Evolutionary conservation across 257 asterid species (phyloP).

Genomic region (Solanum chilense): DNA sequence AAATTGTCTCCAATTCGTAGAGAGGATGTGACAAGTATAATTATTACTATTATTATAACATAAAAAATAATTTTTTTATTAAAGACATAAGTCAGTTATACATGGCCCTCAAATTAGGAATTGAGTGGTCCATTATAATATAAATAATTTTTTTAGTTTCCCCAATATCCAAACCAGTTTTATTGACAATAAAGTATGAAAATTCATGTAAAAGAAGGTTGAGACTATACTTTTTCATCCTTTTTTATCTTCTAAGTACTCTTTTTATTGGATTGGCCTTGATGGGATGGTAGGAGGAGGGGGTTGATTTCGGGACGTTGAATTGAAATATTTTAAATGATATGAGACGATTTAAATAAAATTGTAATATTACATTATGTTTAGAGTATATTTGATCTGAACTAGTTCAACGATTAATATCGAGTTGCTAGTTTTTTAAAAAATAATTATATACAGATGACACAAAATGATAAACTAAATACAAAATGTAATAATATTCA

Average conservation of each 20-base stretch:
- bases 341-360: not conserved
- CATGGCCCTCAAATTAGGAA: not conserved
- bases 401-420: not conserved
- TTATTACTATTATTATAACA: not conserved
- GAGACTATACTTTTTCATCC: not conserved
- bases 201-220: not conserved
- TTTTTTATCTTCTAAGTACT: not conserved
- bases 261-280: not conserved
- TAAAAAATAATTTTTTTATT: not conserved
- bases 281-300: not conserved
- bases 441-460: too few species aligned
- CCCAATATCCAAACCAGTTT: not conserved
- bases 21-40: not conserved
- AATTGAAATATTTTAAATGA: not conserved
- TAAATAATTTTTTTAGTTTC: not conserved
- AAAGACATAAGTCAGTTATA: not conserved
- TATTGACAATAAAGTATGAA: not conserved
- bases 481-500: not conserved
- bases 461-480: not conserved
- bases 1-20: not conserved
- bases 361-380: not conserved
- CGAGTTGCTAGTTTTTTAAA: fast-evolving
- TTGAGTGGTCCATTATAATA: not conserved
- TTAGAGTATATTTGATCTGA: not conserved
- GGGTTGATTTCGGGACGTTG: not conserved